A percentile compares a stretch with the other conserved stretches of the same genome.
Evolutionary conservation across 176 grass and related monocot species (phyloP).

Genomic region (Lolium rigidum): DNA sequence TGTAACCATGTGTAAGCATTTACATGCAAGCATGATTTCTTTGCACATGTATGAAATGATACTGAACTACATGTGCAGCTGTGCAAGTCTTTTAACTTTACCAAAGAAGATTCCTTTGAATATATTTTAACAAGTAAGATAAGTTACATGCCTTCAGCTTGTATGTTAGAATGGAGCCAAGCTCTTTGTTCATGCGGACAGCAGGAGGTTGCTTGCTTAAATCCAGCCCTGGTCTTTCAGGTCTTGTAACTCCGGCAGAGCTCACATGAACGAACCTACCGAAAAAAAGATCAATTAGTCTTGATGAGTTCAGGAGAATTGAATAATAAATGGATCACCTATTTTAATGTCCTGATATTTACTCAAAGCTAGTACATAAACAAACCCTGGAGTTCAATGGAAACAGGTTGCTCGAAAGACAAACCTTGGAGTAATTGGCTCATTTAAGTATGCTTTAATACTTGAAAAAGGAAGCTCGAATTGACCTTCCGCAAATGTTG

Average conservation of each 20-base stretch:
- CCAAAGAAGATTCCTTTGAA: not conserved
- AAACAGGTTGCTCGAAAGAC: constrained; percentile 26
- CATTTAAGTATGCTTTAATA: constrained; percentile 76
- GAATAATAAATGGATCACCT: not conserved
- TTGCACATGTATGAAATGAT: constrained; percentile 30
- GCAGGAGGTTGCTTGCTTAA: constrained; percentile 97
- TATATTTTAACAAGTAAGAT: not conserved
- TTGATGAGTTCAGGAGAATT: constrained; percentile 1
- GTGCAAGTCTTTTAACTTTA: not conserved
- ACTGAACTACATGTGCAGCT: constrained; percentile 11
- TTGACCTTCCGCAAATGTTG: constrained; percentile 89
- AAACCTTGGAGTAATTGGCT: constrained; percentile 95
- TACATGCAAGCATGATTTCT: constrained; percentile 41
- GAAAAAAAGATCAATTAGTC: constrained; percentile 12
- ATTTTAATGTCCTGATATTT: constrained; percentile 30
- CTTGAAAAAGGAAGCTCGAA: constrained; percentile 97
- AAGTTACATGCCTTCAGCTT: constrained; percentile 74
- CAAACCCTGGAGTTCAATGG: constrained; percentile 65
- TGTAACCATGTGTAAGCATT: constrained; percentile 21
- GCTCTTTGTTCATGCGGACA: constrained; percentile 95
- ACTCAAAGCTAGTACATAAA: constrained; percentile 38
- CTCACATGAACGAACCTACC: constrained; percentile 90
- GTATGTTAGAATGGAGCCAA: constrained; percentile 91
- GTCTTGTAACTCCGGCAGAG: constrained; percentile 95
- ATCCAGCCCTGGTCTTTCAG: constrained; percentile 91